Evolutionary conservation across 441 rosid genomes (phyloP), one percentile per base, ranked within the genome.

Genomic region (Dalechampia spathulata): DNA sequence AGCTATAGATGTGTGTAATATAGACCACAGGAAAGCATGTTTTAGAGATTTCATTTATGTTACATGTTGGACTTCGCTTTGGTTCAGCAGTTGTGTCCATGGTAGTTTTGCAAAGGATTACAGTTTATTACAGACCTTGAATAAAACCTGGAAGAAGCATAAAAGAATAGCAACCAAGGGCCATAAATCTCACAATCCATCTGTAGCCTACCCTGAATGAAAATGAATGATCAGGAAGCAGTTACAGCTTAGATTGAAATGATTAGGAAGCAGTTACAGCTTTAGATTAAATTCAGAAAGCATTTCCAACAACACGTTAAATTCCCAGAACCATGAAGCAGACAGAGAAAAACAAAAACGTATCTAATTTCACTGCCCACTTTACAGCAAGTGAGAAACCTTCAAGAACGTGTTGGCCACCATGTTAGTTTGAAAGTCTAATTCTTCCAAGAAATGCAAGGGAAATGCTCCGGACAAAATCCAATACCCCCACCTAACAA

Each of bases 171-270:
- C 79, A 85, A n/a, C 97, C 96, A 69, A 92, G 99, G 49, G 99
- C 96, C 61, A 86, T 66, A 66, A 89, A 92, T 69, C 90, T 74
- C 68, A 78, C 28, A 65, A 92, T 77, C 95, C 96, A 89, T 83
- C 82, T 80, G 78, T 85, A 92, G 65, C 96, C 99, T 83, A 92
- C 90, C 95, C 97, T 92, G 95, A 69, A 82, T 51, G 47, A 78
- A 38, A 73, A 56, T 39, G 61, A 70, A 64, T 49, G 80, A 80
- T 86, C 62, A 79, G 70, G 49, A 64, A 60, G 41, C 8, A n/a
- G n/a, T n/a, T n/a, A n/a, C n/a, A n/a, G n/a, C n/a, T n/a, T n/a
- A n/a, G n/a, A n/a, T n/a, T n/a, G n/a, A n/a, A n/a, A n/a, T n/a
- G n/a, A n/a, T n/a, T n/a, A n/a, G n/a, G n/a, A 30, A 3, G 34